phyloP scores from a whole-genome alignment of 1,139 yeast species.

The Taphrina wiesneri region DNA sequence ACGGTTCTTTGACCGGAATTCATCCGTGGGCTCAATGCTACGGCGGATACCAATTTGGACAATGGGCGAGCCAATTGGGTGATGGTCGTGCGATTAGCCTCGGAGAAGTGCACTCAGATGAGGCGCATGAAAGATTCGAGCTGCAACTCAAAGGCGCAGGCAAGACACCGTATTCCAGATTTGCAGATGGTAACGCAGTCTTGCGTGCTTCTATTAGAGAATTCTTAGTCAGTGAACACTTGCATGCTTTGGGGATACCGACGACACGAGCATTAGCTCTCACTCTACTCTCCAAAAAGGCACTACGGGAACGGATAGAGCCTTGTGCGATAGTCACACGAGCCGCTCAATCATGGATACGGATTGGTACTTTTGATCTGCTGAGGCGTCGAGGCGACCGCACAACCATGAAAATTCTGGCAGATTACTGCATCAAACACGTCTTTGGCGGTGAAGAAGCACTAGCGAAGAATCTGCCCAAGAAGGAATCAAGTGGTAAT shows the following conservation, averaged over 20 bases:
- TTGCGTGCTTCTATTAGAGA: conserved; percentile 84
- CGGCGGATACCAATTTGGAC: conserved; percentile 96
- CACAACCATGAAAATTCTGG: conserved; percentile 58
- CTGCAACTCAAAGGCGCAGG: conserved; percentile 88
- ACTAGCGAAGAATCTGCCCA: conserved; percentile 13
- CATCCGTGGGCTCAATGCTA: conserved; percentile 88
- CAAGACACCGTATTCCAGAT: conserved; percentile 83
- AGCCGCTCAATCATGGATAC: conserved; percentile 81
- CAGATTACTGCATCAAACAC: conserved; percentile 72
- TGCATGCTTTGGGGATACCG: conserved; percentile 81
- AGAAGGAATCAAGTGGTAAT: conserved; percentile 46
- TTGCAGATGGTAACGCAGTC: conserved; percentile 97
- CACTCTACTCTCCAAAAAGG: conserved; percentile 73
- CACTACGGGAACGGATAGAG: conserved; percentile 67
- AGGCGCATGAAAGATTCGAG: conserved; percentile 54
- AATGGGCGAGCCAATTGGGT: conserved; percentile 95
- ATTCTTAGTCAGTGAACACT: conserved; percentile 78
- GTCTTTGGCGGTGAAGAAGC: conserved; percentile 54
- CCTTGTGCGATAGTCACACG: conserved; percentile 83
- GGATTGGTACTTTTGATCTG: conserved; percentile 88
- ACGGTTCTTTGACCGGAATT: conserved; percentile 50
- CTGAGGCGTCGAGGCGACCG: conserved; percentile 74
- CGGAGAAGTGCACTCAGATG: conserved; percentile 60
- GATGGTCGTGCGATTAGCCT: conserved; percentile 88
- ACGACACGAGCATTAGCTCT: conserved; percentile 79